Base-by-base conservation (phyloP, 1,284 basidiomycete species). In the Cutaneotrichosporon curvatum region DNA sequence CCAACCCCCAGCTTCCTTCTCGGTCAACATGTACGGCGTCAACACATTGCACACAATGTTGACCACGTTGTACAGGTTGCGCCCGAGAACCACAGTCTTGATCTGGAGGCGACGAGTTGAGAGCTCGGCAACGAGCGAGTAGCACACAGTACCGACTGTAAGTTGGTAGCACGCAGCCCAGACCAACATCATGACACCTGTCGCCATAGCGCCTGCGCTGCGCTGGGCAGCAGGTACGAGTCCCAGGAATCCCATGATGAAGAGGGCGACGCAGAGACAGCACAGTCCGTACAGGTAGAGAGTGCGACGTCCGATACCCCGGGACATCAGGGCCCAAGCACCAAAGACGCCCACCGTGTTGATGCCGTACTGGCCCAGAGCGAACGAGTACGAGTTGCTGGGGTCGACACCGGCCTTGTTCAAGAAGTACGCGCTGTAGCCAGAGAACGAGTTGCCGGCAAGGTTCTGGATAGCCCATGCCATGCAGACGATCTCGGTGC, bases 1-100 rank as follows among this genome's bases (percentile, higher is more conserved):
- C 70, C 73, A 74, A 7, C 16, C 32, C 6, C 14, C 32, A n/a
- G 32, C 11, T 15, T 34, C 32, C 6, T 66, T 68, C 19, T 58
- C 59, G 4, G 71, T 66, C 53, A 76, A 62, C 71, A 74, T 72
- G 56, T 74, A 72, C 4, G 74, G 74, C 9, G 67, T 69, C 16
- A 74, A 56, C 23, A 73, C 59, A 35, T 58, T 60, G 56, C 58
- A 58, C 51, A 68, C 53, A 52, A 72, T 73, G 55, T 74, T 75
- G 56, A 73, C 69, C 38, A 66, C 50, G 48, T 65, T 64, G 60
- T 71, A 72, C 2, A 59, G 51, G 43, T 60, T 62, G 40, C 78
- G 71, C 25, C 74, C 72, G 20, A 79, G 67, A 1, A 73, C 77
- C 51, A 78, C 70, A 2, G 76, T 75, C 67, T 79, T 79, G 56